phyloP scores from a whole-genome alignment of 306 rosid genomes.

The Begonia fuchsioides region DNA sequence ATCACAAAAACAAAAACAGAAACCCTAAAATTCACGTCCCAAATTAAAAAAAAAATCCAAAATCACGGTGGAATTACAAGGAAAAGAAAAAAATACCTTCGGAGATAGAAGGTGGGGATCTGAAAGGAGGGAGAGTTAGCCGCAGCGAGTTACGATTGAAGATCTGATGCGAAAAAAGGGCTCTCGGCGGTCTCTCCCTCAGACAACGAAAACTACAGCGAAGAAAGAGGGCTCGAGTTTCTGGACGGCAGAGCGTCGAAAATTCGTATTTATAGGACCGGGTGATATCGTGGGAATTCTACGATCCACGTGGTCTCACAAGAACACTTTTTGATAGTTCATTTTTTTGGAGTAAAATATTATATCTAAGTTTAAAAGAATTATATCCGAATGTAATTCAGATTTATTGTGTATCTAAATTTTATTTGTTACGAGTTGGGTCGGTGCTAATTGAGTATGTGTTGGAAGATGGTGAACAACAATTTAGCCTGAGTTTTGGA shows the following conservation, averaged over 20 bases:
- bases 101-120: slow-evolving; percentile 8
- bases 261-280: not conserved
- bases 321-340: not conserved
- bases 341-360: no score
- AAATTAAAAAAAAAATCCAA: not conserved
- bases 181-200: not conserved
- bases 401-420: no score
- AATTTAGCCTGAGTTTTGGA: no score
- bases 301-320: not conserved
- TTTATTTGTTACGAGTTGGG: no score
- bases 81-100: not conserved
- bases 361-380: no score
- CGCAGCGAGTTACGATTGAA: not conserved
- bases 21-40: no score
- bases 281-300: not conserved
- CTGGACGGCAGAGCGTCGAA: not conserved
- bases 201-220: not conserved
- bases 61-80: not conserved
- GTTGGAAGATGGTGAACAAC: no score
- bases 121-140: slow-evolving; percentile 5
- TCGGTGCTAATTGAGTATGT: no score
- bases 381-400: no score
- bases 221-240: not conserved
- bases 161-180: not conserved
- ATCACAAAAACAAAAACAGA: no score